Base-by-base conservation (phyloP, 441 rosid genomes). In the Corymbia calophylla region DNA sequence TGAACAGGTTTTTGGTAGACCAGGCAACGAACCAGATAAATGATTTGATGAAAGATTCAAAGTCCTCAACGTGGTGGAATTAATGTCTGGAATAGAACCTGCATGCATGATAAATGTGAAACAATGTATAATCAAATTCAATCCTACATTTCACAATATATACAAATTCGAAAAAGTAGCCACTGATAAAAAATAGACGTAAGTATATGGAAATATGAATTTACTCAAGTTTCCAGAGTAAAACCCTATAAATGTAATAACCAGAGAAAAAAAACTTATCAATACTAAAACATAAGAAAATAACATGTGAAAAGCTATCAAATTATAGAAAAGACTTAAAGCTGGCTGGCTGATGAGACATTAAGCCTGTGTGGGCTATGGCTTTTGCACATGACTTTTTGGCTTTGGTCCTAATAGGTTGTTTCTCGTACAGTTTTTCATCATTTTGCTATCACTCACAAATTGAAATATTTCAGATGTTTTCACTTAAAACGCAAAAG, bases 21-120 rank as follows among this genome's bases (percentile, higher is more conserved):
- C 60, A 1, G 99, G 99, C 92, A 97, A 94, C 56, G 93, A 88
- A n/a, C 99, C 98, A 19, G 98, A 94, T 87, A 97, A 88, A 70
- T 89, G 92, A 91, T 97, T 97, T 54, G 96, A 95, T 3, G 99
- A 97, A 89, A 97, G 98, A 92, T 96, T 96, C 93, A 97, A 92
- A 91, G 93, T 60, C 87, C 89, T 93, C 93, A 97, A 89, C 25
- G 94, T 94, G 85, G 96, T 93, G 87, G 99, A 96, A 87, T 94
- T 95, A 91, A 96, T 92, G 87, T 68, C 93, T 89, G 81, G 93
- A 88, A 97, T 90, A 54, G 94, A 93, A 92, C 97, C 99, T 97
- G 99, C 90, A 92, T 19, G 90, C 47, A 90, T 35, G 92, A 32
- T 23, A 82, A 87, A 25, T 18, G 31, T 54, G 60, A 81, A 87